These are phyloP conservation scores for Boletus sp. DNA, from an alignment of 768 basidiomycete species.

Conservation along the genomic window DNA sequence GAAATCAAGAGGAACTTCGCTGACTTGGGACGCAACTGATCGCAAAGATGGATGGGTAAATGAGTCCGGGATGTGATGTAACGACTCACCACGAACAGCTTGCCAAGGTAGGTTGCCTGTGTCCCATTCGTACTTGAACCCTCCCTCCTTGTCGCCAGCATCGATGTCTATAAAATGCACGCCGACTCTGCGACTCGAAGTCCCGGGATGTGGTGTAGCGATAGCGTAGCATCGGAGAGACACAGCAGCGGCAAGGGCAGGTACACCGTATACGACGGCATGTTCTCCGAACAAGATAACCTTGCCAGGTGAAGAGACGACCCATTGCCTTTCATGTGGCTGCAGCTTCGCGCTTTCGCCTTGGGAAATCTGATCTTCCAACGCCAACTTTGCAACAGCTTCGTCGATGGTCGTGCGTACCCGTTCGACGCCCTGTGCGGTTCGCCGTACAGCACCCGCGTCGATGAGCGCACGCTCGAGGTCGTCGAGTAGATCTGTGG, in stretches of 20 bases:
- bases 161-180: slow-evolving; percentile 79
- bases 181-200: slow-evolving; percentile 39
- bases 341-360: neutral
- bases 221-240: slow-evolving; percentile 94
- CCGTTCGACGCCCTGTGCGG: slow-evolving; percentile 39
- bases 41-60: neutral
- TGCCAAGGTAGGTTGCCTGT: slow-evolving; percentile 78
- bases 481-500: slow-evolving; percentile 89
- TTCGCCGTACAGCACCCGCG: slow-evolving; percentile 78
- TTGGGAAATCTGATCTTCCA: slow-evolving; percentile 27
- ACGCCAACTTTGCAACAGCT: slow-evolving; percentile 67
- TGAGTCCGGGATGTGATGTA: neutral
- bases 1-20: slow-evolving; percentile 55
- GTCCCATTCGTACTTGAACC: slow-evolving; percentile 80
- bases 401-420: slow-evolving; percentile 50
- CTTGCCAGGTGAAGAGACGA: slow-evolving; percentile 95
- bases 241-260: slow-evolving; percentile 92
- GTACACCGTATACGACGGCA: slow-evolving; percentile 97
- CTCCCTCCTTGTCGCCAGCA: slow-evolving; percentile 14
- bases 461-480: slow-evolving; percentile 89
- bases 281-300: slow-evolving; percentile 98
- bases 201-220: slow-evolving; percentile 67
- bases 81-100: slow-evolving; percentile 43
- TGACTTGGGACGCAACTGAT: slow-evolving; percentile 15
- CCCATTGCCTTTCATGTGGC: slow-evolving; percentile 56